phyloP scores from a whole-genome alignment of 495 filamentous ascomycete species.

The Xanthoparmelia taractica region DNA sequence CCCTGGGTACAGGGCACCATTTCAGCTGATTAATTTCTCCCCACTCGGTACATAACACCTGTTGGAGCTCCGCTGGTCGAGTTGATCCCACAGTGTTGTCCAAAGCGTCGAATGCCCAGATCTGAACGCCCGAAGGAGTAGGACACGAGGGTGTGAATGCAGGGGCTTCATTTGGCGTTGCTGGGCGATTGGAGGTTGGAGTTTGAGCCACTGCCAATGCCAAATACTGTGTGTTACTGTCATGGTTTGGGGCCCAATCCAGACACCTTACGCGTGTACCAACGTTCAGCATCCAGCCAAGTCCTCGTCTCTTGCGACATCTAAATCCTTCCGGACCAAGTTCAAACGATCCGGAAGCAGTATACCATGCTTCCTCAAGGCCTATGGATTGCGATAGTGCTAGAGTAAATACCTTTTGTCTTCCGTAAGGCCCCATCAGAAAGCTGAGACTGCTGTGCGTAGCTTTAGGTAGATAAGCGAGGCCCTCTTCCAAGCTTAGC shows the following conservation, averaged over 20 bases:
- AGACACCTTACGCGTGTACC: constrained; percentile 45
- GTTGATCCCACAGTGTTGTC: constrained; percentile 35
- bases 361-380: constrained; percentile 41
- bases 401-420: constrained; percentile 39
- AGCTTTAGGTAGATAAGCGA: constrained; percentile 37
- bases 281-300: constrained; percentile 53
- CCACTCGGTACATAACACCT: constrained; percentile 57
- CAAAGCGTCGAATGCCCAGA: constrained; percentile 47
- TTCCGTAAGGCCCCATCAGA: constrained; percentile 44
- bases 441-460: constrained; percentile 36
- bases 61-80: constrained; percentile 35
- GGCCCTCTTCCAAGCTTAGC: constrained; percentile 29
- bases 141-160: constrained; percentile 42
- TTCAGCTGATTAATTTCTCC: constrained; percentile 50
- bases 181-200: constrained; percentile 30
- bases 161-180: constrained; percentile 31
- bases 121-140: constrained; percentile 47
- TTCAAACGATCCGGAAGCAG: constrained; percentile 11
- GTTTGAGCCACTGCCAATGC: constrained; percentile 41
- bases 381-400: constrained; percentile 35
- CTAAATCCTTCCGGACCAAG: constrained; percentile 9
- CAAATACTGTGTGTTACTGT: constrained; percentile 47
- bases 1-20: constrained; percentile 53
- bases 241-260: constrained; percentile 52
- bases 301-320: constrained; percentile 28